Conservation (phyloP, 1,139 yeast species). For the Scheffersomyces insectosa region DNA sequence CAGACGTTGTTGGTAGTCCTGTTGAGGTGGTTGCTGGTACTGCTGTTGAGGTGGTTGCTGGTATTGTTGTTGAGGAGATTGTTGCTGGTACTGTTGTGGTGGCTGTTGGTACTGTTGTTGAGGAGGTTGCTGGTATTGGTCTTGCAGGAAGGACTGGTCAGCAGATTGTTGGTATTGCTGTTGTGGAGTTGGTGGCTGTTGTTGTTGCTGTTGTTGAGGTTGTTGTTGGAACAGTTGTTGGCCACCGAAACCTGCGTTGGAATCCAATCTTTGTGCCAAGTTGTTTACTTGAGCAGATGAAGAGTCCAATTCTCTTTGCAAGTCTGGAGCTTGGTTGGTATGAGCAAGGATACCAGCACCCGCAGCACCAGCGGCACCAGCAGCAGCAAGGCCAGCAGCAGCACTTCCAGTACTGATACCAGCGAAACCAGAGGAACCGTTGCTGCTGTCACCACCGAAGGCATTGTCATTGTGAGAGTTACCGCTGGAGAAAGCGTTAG, state of each 20-base stretch:
- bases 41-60: neutral
- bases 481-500: neutral
- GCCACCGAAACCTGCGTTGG: constrained; percentile 2
- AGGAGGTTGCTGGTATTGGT: constrained; percentile 5
- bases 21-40: neutral
- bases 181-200: constrained; percentile 3
- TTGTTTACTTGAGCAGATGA: constrained; percentile 44
- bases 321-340: constrained; percentile 14
- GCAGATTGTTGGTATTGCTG: constrained; percentile 2
- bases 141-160: constrained; percentile 6
- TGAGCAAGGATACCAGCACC: constrained; percentile 15
- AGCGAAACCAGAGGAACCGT: neutral
- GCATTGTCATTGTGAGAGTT: neutral
- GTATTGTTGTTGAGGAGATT: neutral
- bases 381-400: constrained; percentile 6
- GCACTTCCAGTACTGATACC: constrained; percentile 2
- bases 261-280: constrained; percentile 24
- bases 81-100: constrained; percentile 3
- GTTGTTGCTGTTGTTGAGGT: constrained; percentile 3
- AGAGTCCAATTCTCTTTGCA: constrained; percentile 33
- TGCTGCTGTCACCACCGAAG: neutral
- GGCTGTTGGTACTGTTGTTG: constrained; percentile 3
- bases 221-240: constrained; percentile 3
- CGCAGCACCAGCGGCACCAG: constrained; percentile 8
- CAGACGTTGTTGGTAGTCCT: too few species aligned